Conservation (phyloP, 2,329 filamentous ascomycete species). For the Penicillium glabrum region DNA sequence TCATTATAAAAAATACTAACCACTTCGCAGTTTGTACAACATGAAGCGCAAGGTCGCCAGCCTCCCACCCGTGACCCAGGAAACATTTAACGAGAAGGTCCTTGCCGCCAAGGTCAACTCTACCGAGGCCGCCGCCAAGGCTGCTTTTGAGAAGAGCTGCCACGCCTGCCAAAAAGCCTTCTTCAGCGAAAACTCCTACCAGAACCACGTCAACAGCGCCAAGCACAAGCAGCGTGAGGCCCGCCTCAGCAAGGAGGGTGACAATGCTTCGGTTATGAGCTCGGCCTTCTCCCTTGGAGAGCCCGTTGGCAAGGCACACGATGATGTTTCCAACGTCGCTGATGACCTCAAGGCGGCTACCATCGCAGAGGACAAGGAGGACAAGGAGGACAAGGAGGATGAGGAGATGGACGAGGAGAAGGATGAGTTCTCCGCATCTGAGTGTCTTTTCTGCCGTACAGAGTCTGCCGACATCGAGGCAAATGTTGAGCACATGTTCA, state of each 20-base stretch:
- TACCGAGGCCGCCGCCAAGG: slow-evolving; percentile 80
- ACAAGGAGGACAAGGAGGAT: slow-evolving; percentile 54
- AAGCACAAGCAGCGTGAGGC: slow-evolving; percentile 77
- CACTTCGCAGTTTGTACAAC: slow-evolving; percentile 75
- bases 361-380: slow-evolving; percentile 53
- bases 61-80: slow-evolving; percentile 84
- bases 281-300: slow-evolving; percentile 90
- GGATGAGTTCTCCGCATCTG: slow-evolving; percentile 50
- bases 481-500: slow-evolving; percentile 86
- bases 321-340: slow-evolving; percentile 75
- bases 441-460: slow-evolving; percentile 91
- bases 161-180: slow-evolving; percentile 85
- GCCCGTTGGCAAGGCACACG: slow-evolving; percentile 59
- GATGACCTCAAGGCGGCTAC: slow-evolving; percentile 71
- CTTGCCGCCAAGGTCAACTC: slow-evolving; percentile 83
- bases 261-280: slow-evolving; percentile 79
- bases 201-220: slow-evolving; percentile 86
- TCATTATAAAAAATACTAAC: background rate
- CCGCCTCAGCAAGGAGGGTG: slow-evolving; percentile 45
- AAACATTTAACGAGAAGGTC: slow-evolving; percentile 94
- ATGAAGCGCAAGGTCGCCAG: slow-evolving; percentile 91
- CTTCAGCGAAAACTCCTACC: slow-evolving; percentile 93
- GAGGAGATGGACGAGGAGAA: slow-evolving; percentile 39
- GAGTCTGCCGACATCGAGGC: slow-evolving; percentile 72
- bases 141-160: slow-evolving; percentile 82